Base-by-base conservation (phyloP, 108 stramenopile genomes). In the Parmales sp. region DNA sequence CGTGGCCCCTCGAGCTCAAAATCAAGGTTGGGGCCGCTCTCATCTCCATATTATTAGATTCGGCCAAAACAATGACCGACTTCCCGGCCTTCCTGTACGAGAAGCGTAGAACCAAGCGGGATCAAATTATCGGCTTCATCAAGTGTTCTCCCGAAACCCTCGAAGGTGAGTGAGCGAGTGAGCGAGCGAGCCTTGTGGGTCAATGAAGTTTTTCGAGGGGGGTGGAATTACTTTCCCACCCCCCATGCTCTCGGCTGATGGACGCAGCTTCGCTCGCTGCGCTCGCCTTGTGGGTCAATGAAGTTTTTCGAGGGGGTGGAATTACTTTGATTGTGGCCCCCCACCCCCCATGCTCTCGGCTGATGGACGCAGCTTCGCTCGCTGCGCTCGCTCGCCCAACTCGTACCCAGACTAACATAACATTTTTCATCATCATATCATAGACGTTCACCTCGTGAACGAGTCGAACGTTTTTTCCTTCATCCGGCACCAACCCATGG, bases 401-500 rank as follows among this genome's bases (percentile, higher is more conserved):
- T n/a, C n/a, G n/a, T n/a, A n/a, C n/a, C n/a, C n/a, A n/a, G n/a
- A n/a, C n/a, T n/a, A n/a, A n/a, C 69, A 83, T 37, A 73, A 80
- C 25, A 68, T 72, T 11, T 49, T 90, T 4, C 74, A 65, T 37
- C 75, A 78, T 39, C 44, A 72, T 37, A 65, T 84, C 64, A 54
- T 79, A 6, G 76, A 80, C 38, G 78, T 80, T 38, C 69, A 80
- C 41, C 63, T 80, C 37, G 18, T 6, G 36, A 25, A 41, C 43
- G 43, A 71, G 25, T 69, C 71, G 51, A 63, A 77, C 65, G 54
- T 74, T 37, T 68, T 74, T n/a, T 67, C 49, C 69, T 43, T 66
- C 31, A 87, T 81, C 28, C 65, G 87, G 19, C 76, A 82, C 63
- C 87, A 83, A 39, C 96, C 96, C 6, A 97, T 97, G 96, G 78